These are phyloP conservation scores for Moesziomyces sp. DNA, from an alignment of 1,284 basidiomycete genomes.

Conservation along the genomic window DNA sequence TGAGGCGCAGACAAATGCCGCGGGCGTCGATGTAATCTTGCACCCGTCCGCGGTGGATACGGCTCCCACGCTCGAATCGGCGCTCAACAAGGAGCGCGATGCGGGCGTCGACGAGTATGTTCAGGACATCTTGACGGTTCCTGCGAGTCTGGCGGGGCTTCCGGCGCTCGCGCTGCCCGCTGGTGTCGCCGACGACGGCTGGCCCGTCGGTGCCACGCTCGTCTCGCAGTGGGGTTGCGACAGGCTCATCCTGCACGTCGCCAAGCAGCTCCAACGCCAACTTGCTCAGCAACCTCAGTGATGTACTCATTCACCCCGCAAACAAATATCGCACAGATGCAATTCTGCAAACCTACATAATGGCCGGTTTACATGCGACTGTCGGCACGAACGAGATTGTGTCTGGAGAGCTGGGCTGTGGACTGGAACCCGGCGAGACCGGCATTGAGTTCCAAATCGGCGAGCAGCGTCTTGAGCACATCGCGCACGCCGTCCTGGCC, in stretches of 20 bases:
- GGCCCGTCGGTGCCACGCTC: conserved; percentile 87
- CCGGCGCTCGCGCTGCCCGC: conserved; percentile 83
- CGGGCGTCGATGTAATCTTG: conserved; percentile 80
- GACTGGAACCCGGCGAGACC: conserved; percentile 36
- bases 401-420: conserved; percentile 14
- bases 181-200: conserved; percentile 68
- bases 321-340: not conserved
- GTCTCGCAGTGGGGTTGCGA: conserved; percentile 92
- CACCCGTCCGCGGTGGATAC: conserved; percentile 73
- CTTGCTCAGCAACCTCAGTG: conserved; percentile 3
- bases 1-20: conserved; percentile 1
- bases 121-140: conserved; percentile 91
- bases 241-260: conserved; percentile 74
- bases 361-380: conserved; percentile 11
- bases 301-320: not conserved
- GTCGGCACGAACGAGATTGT: conserved; percentile 33
- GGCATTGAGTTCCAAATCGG: conserved; percentile 55
- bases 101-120: conserved; percentile 73
- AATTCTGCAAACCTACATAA: not conserved
- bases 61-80: conserved; percentile 49
- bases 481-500: conserved; percentile 58
- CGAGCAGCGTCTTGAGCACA: conserved; percentile 56
- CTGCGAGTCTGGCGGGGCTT: conserved; percentile 87
- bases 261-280: conserved; percentile 70
- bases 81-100: conserved; percentile 1